Evolutionary conservation across 371 early-diverging fungal genomes (phyloP), one percentile per base, ranked within the genome.

Genomic region (Mortierella sp.): DNA sequence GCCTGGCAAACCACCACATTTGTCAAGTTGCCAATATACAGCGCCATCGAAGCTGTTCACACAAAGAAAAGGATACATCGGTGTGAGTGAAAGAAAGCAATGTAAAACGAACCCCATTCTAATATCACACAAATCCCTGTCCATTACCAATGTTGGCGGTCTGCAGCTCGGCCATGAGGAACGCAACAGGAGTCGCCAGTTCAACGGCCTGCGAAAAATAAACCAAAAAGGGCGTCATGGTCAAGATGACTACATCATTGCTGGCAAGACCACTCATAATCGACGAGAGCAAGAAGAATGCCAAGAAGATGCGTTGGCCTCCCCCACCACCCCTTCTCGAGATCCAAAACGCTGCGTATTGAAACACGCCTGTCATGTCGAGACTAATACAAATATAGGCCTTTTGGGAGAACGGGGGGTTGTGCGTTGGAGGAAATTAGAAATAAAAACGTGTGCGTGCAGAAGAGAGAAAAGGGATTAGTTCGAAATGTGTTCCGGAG

Each of bases 351-450:
- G 96, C 95, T 54, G 91, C 90, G 77, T 90, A 94, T 79, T 91
- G 92, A 63, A 96, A 93, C 21, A 96, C 88, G 14, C 96, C 96
- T 28, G 96, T 95, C 80, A 94, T 88, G 83, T 97, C 96, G 16
- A 96, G 90, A 19, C 95, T 94, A n/a, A 96, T 93, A 81, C 97
- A 96, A 47, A 97, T 93, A 79, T 95, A 97, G 0, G 96, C 96
- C 91, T 92, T 58, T 26, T 19, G 60, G 42, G 42, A 38, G 42
- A 38, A 38, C n/a, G n/a, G n/a, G n/a, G 14, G 55, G 13, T 16
- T 45, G 5, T 1, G 48, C 21, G 7, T 28, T 16, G 16, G 4
- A 28, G 31, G 26, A 13, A 10, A n/a, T 5, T 60, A 10, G 31
- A 3, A 4, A 34, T 9, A 65, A 9, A 34, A 60, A 21, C 7